A percentile compares a stretch with the other conserved stretches of the same genome.
phyloP scores from a whole-genome alignment of 495 filamentous ascomycete species.

The Durotheca rogersii region DNA sequence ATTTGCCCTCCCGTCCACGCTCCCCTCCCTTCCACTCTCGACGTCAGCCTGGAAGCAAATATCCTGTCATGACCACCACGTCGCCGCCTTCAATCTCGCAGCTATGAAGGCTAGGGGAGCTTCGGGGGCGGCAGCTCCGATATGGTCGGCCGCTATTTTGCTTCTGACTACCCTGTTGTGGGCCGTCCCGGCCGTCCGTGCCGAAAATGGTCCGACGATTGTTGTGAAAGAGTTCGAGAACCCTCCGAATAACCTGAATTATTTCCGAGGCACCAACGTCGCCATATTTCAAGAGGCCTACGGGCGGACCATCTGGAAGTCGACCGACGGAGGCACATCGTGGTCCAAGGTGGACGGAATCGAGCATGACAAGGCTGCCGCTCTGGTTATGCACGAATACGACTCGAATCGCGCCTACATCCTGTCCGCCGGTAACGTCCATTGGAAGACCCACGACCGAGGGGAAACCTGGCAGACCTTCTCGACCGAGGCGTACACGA shows the following conservation, averaged over 20 bases:
- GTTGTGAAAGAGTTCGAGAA: constrained; percentile 58
- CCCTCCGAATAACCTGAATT: constrained; percentile 64
- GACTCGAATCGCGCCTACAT: constrained; percentile 78
- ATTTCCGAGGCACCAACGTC: constrained; percentile 84
- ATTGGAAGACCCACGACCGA: constrained; percentile 79
- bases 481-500: constrained; percentile 51
- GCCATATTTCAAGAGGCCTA: constrained; percentile 62
- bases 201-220: constrained; percentile 54
- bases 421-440: constrained; percentile 60
- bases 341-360: constrained; percentile 69
- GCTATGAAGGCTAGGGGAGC: constrained; percentile 51
- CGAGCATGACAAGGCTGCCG: constrained; percentile 58
- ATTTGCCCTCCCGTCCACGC: constrained; percentile 1
- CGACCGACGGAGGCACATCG: constrained; percentile 70
- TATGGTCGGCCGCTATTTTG: constrained; percentile 41
- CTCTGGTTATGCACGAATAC: constrained; percentile 71
- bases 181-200: constrained; percentile 41
- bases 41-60: neutral
- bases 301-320: constrained; percentile 63
- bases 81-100: constrained; percentile 18
- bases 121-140: constrained; percentile 44
- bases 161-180: constrained; percentile 32
- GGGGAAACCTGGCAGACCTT: constrained; percentile 80
- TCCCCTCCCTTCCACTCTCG: neutral
- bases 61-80: constrained; percentile 33